A percentile compares a stretch with the other conserved stretches of the same genome.
Conservation (phyloP, 768 basidiomycete species). For the Suillus cothurnatus region DNA sequence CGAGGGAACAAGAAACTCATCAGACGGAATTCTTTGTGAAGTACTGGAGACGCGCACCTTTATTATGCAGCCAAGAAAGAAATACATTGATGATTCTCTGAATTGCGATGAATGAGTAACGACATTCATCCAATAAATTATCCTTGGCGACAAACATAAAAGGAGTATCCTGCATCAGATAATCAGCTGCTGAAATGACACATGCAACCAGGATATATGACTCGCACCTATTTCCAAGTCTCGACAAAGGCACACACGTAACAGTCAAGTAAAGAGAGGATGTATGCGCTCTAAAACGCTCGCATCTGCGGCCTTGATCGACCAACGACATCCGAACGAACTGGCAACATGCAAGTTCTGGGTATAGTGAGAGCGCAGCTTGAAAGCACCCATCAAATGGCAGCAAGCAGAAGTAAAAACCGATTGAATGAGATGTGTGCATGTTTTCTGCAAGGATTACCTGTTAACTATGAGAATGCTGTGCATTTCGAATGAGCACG, state of each 20-base stretch:
- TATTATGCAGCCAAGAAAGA: not conserved
- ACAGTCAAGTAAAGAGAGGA: not conserved
- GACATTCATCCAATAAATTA: not conserved
- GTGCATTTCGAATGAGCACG: conserved; percentile 22
- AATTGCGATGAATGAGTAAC: not conserved
- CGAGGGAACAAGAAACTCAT: not conserved
- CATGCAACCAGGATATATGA: not conserved
- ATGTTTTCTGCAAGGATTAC: not conserved
- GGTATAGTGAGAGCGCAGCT: not conserved
- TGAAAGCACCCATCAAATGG: not conserved
- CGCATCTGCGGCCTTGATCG: not conserved
- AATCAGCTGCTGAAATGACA: not conserved
- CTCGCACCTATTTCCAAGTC: not conserved
- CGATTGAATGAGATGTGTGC: not conserved
- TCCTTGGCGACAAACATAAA: not conserved
- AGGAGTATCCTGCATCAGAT: not conserved
- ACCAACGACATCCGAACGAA: not conserved
- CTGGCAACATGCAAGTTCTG: not conserved
- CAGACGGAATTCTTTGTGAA: not conserved
- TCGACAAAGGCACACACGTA: not conserved
- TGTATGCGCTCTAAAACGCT: not conserved
- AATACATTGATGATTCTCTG: conserved; percentile 5
- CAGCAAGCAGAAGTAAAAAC: not conserved
- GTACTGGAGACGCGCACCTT: not conserved
- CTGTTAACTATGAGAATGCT: conserved; percentile 22